phyloP scores from a whole-genome alignment of 2,329 filamentous ascomycete genomes.

The Didymellaceae sp. region DNA sequence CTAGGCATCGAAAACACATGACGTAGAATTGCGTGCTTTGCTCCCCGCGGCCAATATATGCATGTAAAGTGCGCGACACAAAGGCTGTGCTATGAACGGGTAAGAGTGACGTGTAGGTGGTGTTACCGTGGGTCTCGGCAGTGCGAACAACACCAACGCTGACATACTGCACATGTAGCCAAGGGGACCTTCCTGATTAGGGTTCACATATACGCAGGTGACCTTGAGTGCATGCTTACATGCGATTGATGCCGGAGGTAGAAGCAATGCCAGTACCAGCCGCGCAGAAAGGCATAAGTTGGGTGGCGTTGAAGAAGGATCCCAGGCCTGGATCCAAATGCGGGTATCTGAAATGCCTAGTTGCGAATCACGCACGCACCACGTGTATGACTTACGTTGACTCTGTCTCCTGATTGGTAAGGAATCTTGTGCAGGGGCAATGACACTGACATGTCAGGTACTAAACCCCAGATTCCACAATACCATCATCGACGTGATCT shows the following conservation, averaged over 20 bases:
- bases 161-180: constrained; percentile 4
- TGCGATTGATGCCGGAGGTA: neutral
- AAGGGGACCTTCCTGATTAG: constrained; percentile 2
- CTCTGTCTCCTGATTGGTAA: neutral
- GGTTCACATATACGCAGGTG: neutral
- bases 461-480: constrained; percentile 3
- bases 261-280: neutral
- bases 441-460: constrained; percentile 12
- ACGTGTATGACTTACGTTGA: constrained; percentile 7
- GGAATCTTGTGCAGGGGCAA: constrained; percentile 1
- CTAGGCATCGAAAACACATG: neutral
- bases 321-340: neutral
- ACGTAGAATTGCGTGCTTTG: constrained; percentile 10
- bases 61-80: constrained; percentile 1
- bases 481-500: constrained; percentile 15
- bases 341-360: constrained; percentile 3
- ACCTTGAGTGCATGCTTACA: neutral
- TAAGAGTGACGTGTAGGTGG: constrained; percentile 27
- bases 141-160: constrained; percentile 6
- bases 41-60: constrained; percentile 1
- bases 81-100: constrained; percentile 7
- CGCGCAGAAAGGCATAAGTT: too few species aligned
- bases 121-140: constrained; percentile 9
- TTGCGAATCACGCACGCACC: neutral
- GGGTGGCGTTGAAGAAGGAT: neutral